phyloP scores from a whole-genome alignment of 2,329 filamentous ascomycete species.

The Botryotinia narcissicola region DNA sequence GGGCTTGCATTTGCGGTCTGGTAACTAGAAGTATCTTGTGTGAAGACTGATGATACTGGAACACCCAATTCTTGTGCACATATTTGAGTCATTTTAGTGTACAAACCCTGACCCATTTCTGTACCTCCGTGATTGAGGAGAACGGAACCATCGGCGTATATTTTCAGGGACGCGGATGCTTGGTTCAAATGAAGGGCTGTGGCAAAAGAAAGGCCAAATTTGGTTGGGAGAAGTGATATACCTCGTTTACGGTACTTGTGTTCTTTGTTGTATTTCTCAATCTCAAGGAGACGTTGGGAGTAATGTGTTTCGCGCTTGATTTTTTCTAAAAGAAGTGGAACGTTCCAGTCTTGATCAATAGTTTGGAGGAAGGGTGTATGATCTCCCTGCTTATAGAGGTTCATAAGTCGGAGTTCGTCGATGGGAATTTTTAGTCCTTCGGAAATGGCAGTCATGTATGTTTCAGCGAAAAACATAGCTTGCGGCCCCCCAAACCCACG shows the following conservation, averaged over 20 bases:
- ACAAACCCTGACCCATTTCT: slow-evolving; percentile 91
- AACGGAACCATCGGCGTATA: slow-evolving; percentile 91
- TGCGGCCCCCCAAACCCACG: slow-evolving; percentile 93
- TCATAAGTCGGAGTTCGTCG: slow-evolving; percentile 76
- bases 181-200: slow-evolving; percentile 94
- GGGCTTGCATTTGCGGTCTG: slow-evolving; percentile 90
- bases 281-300: slow-evolving; percentile 60
- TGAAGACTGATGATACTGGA: slow-evolving; percentile 75
- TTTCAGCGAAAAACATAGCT: slow-evolving; percentile 89
- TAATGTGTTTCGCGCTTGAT: slow-evolving; percentile 75
- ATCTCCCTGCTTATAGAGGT: slow-evolving; percentile 77
- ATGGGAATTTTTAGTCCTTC: slow-evolving; percentile 80
- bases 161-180: slow-evolving; percentile 87
- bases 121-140: slow-evolving; percentile 91
- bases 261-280: slow-evolving; percentile 73
- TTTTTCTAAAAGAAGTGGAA: slow-evolving; percentile 89
- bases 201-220: slow-evolving; percentile 88
- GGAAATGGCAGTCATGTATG: slow-evolving; percentile 83
- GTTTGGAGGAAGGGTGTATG: slow-evolving; percentile 86
- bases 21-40: slow-evolving; percentile 90
- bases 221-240: slow-evolving; percentile 71
- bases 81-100: slow-evolving; percentile 95
- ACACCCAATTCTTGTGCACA: slow-evolving; percentile 83
- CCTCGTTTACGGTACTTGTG: slow-evolving; percentile 96
- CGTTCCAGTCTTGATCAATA: slow-evolving; percentile 78